Conservation (phyloP, 1,284 basidiomycete species). For the Puccinia horiana region DNA sequence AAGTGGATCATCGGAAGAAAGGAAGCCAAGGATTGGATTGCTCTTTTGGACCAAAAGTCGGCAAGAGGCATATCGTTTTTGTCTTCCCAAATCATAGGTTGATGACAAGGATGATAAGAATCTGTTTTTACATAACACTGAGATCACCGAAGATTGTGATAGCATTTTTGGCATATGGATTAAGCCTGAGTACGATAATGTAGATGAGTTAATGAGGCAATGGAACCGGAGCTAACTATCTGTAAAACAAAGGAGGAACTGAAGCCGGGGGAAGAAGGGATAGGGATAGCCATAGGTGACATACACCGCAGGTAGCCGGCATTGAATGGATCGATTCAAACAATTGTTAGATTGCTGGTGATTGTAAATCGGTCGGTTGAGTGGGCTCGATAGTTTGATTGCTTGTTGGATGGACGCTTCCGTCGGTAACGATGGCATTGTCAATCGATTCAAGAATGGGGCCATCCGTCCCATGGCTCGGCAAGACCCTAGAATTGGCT, state of each 20-base stretch:
- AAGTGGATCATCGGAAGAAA: background rate
- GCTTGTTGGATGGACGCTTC: background rate
- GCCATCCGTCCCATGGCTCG: slow-evolving; percentile 1
- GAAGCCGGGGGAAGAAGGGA: background rate
- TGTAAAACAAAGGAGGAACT: background rate
- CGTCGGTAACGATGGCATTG: slow-evolving; percentile 12
- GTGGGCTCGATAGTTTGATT: slow-evolving; percentile 8
- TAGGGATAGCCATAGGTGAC: background rate
- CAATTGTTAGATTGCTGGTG: background rate
- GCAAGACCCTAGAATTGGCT: slow-evolving; percentile 1
- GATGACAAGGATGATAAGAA: background rate
- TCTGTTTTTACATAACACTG: background rate
- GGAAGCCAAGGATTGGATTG: background rate
- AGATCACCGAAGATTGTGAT: background rate
- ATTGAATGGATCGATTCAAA: background rate
- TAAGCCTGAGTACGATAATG: background rate
- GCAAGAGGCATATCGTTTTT: background rate
- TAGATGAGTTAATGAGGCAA: background rate
- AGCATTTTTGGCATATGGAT: background rate
- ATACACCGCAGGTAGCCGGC: background rate
- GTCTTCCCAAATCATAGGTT: background rate
- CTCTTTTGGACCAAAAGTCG: background rate
- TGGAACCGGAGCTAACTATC: background rate
- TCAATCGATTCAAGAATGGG: slow-evolving; percentile 8
- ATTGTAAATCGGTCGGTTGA: slow-evolving; percentile 20